These are phyloP conservation scores for Metschnikowia lachancei DNA, from an alignment of 805 yeast genomes.

Conservation along the genomic window DNA sequence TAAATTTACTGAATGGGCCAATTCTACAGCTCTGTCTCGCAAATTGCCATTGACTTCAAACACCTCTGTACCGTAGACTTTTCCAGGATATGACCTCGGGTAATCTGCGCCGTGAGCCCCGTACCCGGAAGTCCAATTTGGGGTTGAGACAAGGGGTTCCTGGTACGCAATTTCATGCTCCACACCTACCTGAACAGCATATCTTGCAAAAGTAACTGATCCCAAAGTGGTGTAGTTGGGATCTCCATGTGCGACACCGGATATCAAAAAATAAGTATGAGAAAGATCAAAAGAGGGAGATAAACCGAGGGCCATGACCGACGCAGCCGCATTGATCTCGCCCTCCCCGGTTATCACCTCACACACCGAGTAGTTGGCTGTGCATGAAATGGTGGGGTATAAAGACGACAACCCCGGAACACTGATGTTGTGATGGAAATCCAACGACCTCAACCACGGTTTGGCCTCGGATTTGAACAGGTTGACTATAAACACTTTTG, in stretches of 20 bases:
- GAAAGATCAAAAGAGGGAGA: conserved; percentile 55
- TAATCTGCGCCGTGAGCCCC: conserved; percentile 51
- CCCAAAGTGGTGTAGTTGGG: conserved; percentile 57
- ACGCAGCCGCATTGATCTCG: conserved; percentile 63
- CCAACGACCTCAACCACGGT: conserved; percentile 51
- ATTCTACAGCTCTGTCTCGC: conserved; percentile 54
- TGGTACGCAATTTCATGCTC: conserved; percentile 56
- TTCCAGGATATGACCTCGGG: conserved; percentile 50
- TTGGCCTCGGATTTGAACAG: conserved; percentile 53
- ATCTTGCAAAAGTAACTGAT: conserved; percentile 57
- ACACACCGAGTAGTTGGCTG: conserved; percentile 50
- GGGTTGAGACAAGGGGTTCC: conserved; percentile 26
- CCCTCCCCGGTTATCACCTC: conserved; percentile 68
- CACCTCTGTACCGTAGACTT: conserved; percentile 61
- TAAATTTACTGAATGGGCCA: conserved; percentile 46
- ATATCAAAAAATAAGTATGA: conserved; percentile 58
- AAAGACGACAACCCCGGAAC: conserved; percentile 65
- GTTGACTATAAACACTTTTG: conserved; percentile 53
- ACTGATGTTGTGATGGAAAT: conserved; percentile 53
- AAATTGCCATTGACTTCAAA: conserved; percentile 59
- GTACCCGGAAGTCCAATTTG: conserved; percentile 60
- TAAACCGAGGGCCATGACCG: conserved; percentile 52
- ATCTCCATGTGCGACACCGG: conserved; percentile 66
- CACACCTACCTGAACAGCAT: conserved; percentile 58
- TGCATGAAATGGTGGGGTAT: conserved; percentile 57